phyloP scores from a whole-genome alignment of 495 filamentous ascomycete genomes.

The Aspergillus baeticus region DNA sequence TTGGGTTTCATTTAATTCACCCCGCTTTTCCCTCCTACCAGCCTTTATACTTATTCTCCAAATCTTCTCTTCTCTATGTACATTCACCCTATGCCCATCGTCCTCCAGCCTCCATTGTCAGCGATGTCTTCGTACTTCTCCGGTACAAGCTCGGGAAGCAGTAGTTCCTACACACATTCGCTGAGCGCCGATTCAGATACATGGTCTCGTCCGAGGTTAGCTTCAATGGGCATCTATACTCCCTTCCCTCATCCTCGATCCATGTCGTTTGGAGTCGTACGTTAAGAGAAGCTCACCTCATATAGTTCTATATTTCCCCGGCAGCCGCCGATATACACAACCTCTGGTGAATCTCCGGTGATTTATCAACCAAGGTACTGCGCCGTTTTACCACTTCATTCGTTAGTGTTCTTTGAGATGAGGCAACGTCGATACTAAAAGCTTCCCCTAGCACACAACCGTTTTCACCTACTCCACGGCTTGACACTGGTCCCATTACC shows the following conservation, averaged over 20 bases:
- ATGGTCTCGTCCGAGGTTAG: conserved; percentile 45
- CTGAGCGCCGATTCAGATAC: conserved; percentile 36
- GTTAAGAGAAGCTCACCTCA: conserved; percentile 29
- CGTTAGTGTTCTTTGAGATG: conserved; percentile 5
- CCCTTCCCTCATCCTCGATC: conserved; percentile 1
- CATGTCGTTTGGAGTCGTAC: not conserved
- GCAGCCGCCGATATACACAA: conserved; percentile 31
- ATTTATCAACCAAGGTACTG: conserved; percentile 48
- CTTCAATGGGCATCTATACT: conserved; percentile 20
- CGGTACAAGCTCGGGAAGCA: conserved; percentile 25
- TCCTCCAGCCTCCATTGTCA: conserved; percentile 31
- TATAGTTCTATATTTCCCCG: conserved; percentile 34
- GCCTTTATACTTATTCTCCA: conserved; percentile 14
- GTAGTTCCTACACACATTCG: conserved; percentile 33
- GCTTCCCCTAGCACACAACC: conserved; percentile 34
- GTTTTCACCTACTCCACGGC: conserved; percentile 28
- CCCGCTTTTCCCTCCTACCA: not conserved
- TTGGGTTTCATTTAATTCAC: conserved; percentile 1
- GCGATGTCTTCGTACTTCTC: conserved; percentile 38
- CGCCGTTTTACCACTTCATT: conserved; percentile 15
- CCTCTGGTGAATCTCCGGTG: conserved; percentile 32
- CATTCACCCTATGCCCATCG: conserved; percentile 33
- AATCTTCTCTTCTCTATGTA: conserved; percentile 18
- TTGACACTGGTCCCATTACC: conserved; percentile 32
- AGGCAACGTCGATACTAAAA: conserved; percentile 5